phyloP scores from a whole-genome alignment of 306 rosid species.

The Castanopsis chinensis region DNA sequence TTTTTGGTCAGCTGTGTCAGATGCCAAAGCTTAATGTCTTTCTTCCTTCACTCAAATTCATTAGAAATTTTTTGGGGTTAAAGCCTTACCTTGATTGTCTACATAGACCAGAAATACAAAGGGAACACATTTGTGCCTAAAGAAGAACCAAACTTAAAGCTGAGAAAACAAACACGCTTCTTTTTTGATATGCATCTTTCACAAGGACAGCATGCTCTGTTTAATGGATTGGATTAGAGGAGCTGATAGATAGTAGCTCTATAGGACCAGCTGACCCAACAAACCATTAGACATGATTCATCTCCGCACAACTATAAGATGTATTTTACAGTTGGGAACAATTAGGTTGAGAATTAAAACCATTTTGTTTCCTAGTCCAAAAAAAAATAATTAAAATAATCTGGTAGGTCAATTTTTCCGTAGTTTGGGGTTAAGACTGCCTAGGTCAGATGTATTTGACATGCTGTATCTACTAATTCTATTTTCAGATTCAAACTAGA shows the following conservation, averaged over 20 bases:
- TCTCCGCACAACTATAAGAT: background rate
- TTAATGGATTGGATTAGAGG: too few species aligned
- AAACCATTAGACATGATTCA: conserved; percentile 12
- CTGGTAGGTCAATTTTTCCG: too few species aligned
- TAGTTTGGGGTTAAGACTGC: too few species aligned
- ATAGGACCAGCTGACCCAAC: conserved; percentile 9
- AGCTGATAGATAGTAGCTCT: too few species aligned
- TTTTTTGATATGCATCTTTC: background rate
- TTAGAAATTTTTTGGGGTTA: background rate
- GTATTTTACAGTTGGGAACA: background rate
- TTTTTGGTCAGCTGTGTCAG: conserved; percentile 3
- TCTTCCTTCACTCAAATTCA: conserved; percentile 13
- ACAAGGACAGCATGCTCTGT: too few species aligned
- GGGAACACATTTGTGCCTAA: conserved; percentile 11
- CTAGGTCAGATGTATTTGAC: conserved; percentile 13
- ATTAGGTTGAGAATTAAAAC: too few species aligned
- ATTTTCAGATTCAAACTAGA: background rate
- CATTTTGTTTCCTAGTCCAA: too few species aligned
- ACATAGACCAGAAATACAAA: background rate
- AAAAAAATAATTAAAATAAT: too few species aligned
- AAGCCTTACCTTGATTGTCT: background rate
- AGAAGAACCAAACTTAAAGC: background rate
- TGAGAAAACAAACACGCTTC: background rate
- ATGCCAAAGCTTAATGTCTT: conserved; percentile 3
- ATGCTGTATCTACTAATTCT: conserved; percentile 1